Conservation (phyloP, 2,329 filamentous ascomycete species). For the Talaromyces sp. region DNA sequence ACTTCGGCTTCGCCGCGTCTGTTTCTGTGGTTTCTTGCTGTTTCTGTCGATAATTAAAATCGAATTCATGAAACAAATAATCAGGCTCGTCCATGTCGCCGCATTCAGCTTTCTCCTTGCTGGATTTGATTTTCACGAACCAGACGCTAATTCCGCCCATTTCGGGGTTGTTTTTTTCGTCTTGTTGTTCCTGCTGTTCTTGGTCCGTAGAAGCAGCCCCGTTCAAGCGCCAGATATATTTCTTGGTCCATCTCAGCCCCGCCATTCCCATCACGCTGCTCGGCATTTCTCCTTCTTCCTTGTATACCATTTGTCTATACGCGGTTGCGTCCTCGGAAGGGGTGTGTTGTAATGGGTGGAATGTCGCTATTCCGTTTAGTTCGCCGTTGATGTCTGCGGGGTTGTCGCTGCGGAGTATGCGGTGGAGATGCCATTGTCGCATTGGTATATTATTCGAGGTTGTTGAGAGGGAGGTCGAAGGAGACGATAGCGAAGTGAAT, state of each 20-base stretch:
- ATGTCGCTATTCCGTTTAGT: slow-evolving; percentile 42
- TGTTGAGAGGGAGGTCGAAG: neutral
- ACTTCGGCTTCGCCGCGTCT: neutral
- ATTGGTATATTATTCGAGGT: neutral
- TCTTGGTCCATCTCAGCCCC: slow-evolving; percentile 40
- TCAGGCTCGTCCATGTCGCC: slow-evolving; percentile 35
- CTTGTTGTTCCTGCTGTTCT: neutral
- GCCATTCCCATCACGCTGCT: slow-evolving; percentile 26
- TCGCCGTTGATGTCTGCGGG: slow-evolving; percentile 43
- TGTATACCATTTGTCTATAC: slow-evolving; percentile 37
- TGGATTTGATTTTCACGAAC: slow-evolving; percentile 42
- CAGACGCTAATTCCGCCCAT: slow-evolving; percentile 41
- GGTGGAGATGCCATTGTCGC: slow-evolving; percentile 20
- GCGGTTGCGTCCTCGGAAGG: neutral
- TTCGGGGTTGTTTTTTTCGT: neutral
- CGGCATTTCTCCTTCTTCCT: slow-evolving; percentile 44
- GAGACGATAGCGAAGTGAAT: slow-evolving; percentile 11
- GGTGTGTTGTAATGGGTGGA: slow-evolving; percentile 29
- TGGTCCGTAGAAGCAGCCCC: neutral
- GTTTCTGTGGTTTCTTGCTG: neutral
- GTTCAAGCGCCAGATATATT: slow-evolving; percentile 46
- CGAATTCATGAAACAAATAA: slow-evolving; percentile 48
- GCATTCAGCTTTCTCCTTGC: neutral
- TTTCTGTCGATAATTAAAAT: slow-evolving; percentile 26
- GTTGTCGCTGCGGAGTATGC: slow-evolving; percentile 40